These are phyloP conservation scores for Carnegiea gigantea DNA, from an alignment of 179 eudicot species.

Conservation along the genomic window DNA sequence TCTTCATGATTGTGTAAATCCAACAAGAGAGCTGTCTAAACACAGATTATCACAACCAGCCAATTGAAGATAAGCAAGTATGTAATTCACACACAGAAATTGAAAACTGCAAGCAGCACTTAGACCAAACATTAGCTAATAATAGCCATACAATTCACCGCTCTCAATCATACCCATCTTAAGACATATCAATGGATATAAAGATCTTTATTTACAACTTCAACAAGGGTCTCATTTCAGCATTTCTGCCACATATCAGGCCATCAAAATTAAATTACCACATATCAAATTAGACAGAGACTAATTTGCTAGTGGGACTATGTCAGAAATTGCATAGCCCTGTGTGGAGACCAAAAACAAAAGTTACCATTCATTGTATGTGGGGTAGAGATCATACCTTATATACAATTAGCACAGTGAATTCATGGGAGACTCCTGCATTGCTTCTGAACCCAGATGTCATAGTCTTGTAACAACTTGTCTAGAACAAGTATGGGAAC, in stretches of 20 bases:
- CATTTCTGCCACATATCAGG: neutral
- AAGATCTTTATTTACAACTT: no score
- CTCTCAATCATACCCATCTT: neutral
- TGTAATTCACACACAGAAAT: no score
- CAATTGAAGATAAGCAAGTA: no score
- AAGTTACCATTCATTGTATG: neutral
- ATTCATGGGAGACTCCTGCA: constrained; percentile 22
- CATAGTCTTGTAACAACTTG: constrained; percentile 65
- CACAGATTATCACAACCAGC: no score
- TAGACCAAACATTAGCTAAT: no score
- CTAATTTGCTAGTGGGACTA: neutral
- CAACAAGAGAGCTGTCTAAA: no score
- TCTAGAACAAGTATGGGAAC: constrained; percentile 64
- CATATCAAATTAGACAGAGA: neutral
- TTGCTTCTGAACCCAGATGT: constrained; percentile 57
- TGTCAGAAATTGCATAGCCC: neutral
- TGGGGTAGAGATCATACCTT: constrained; percentile 20
- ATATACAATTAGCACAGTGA: constrained; percentile 11
- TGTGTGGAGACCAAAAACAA: neutral
- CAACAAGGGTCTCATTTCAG: neutral
- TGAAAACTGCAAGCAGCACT: no score
- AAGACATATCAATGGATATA: neutral
- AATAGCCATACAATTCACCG: neutral
- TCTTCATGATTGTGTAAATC: no score
- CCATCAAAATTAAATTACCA: neutral